Percentiles rank a stretch among this genome's conserved stretches.
phyloP scores from a whole-genome alignment of 2,329 filamentous ascomycete species.

The Aspergillus oerlinghausenensis region DNA sequence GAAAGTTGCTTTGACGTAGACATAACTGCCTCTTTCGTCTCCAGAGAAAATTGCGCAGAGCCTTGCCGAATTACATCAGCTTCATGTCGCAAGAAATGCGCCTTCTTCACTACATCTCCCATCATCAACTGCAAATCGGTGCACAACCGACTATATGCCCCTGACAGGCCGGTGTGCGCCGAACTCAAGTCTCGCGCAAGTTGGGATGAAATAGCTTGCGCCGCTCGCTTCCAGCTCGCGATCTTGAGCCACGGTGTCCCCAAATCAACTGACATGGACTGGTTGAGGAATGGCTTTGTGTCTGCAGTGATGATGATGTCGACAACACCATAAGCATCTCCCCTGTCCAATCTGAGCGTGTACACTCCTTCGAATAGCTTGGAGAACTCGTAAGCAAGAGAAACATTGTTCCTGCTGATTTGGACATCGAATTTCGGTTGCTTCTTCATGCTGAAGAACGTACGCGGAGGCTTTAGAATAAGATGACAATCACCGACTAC shows the following conservation, averaged over 20 bases:
- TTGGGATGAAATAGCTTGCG: slow-evolving; percentile 31
- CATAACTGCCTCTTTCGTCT: slow-evolving; percentile 22
- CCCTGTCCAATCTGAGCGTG: slow-evolving; percentile 46
- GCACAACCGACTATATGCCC: slow-evolving; percentile 34
- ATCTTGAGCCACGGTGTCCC: slow-evolving; percentile 46
- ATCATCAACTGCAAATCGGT: slow-evolving; percentile 36
- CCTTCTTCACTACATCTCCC: slow-evolving; percentile 33
- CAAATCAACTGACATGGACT: slow-evolving; percentile 39
- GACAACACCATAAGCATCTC: slow-evolving; percentile 46
- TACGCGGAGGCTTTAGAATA: slow-evolving; percentile 46
- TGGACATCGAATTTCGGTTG: slow-evolving; percentile 47
- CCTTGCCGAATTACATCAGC: slow-evolving; percentile 22
- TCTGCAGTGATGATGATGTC: slow-evolving; percentile 45
- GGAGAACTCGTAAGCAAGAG: slow-evolving; percentile 44
- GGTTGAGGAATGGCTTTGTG: slow-evolving; percentile 31
- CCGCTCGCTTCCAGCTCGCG: slow-evolving; percentile 42
- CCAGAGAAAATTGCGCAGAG: slow-evolving; percentile 19
- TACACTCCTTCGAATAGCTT: slow-evolving; percentile 52
- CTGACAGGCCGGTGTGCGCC: slow-evolving; percentile 36
- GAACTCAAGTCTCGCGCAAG: slow-evolving; percentile 33
- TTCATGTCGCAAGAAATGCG: slow-evolving; percentile 30
- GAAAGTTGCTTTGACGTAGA: slow-evolving; percentile 33
- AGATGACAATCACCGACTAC: slow-evolving; percentile 52
- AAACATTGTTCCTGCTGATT: slow-evolving; percentile 40
- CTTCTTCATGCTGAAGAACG: slow-evolving; percentile 40